These are phyloP conservation scores for Adansonia digitata DNA, from an alignment of 345 rosid species.

Conservation along the genomic window DNA sequence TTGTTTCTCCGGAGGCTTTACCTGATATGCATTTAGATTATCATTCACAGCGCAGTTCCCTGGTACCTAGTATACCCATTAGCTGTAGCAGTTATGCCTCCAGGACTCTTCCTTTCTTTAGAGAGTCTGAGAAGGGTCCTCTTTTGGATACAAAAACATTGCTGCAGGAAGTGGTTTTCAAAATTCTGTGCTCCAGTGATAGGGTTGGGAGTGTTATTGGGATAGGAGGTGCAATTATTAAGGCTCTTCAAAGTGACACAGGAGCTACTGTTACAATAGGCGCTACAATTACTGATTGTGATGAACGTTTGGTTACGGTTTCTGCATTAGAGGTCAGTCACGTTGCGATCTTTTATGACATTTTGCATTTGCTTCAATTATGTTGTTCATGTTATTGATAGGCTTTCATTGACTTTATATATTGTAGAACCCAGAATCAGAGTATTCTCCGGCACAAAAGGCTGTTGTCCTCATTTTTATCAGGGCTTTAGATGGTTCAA, in stretches of 20 bases:
- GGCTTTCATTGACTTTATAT: conserved; percentile 26
- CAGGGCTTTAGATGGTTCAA: conserved; percentile 56
- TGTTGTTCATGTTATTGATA: conserved; percentile 8
- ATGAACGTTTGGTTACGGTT: conserved; percentile 72
- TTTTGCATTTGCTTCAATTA: conserved; percentile 10
- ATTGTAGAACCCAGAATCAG: conserved; percentile 57
- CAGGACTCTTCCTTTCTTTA: conserved; percentile 33
- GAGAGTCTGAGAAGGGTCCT: conserved; percentile 39
- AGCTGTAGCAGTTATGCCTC: conserved; percentile 32
- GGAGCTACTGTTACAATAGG: conserved; percentile 75
- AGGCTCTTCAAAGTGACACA: conserved; percentile 70
- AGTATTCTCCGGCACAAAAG: conserved; percentile 71
- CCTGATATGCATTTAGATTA: conserved; percentile 29
- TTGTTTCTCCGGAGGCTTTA: conserved; percentile 26
- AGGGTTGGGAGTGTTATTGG: conserved; percentile 84
- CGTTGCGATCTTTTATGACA: conserved; percentile 8
- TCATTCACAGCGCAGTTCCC: conserved; percentile 29
- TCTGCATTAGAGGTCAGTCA: conserved; percentile 67
- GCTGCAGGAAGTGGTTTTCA: conserved; percentile 55
- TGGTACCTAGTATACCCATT: conserved; percentile 26
- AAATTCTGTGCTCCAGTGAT: conserved; percentile 72
- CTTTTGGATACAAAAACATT: conserved; percentile 25
- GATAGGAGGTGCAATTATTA: conserved; percentile 64
- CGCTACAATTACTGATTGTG: conserved; percentile 51
- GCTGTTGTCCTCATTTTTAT: conserved; percentile 66